A percentile compares a stretch with the other conserved stretches of the same genome.
Conservation (phyloP, 1,139 yeast species). For the Debaryomycetaceae sp. region DNA sequence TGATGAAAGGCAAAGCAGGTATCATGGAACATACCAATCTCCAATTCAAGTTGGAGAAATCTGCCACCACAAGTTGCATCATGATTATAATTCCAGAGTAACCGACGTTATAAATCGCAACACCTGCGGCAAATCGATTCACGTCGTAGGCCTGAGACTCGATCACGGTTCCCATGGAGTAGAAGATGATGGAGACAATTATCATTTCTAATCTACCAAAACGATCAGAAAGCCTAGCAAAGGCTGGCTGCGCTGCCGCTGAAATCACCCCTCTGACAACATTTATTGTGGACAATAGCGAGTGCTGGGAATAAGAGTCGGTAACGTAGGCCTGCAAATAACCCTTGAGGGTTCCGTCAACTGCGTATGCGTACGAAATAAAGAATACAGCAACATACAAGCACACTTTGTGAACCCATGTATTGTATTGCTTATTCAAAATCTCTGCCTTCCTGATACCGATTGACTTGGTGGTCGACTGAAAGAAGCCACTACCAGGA, state of each 20-base stretch:
- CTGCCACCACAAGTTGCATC: conserved; percentile 57
- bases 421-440: conserved; percentile 30
- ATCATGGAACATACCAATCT: conserved; percentile 59
- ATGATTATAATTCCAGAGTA: conserved; percentile 61
- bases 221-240: conserved; percentile 66
- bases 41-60: conserved; percentile 67
- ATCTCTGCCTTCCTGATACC: conserved; percentile 43
- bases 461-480: conserved; percentile 23
- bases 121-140: conserved; percentile 68
- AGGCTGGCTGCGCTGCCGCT: conserved; percentile 70
- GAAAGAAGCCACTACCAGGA: background rate
- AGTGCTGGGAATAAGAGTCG: conserved; percentile 52
- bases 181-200: conserved; percentile 52
- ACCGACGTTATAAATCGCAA: conserved; percentile 68
- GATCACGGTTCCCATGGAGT: conserved; percentile 66
- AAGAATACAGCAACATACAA: conserved; percentile 53
- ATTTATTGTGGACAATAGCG: conserved; percentile 61
- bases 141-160: conserved; percentile 67
- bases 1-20: conserved; percentile 68
- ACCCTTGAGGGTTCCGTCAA: conserved; percentile 54
- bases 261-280: conserved; percentile 63
- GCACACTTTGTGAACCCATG: conserved; percentile 20
- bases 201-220: conserved; percentile 66
- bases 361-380: conserved; percentile 64
- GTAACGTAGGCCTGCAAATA: conserved; percentile 54